Evolutionary conservation across 345 rosid genomes (phyloP), one percentile per base, ranked within the genome.

Genomic region (Eucalyptus pauciflora): DNA sequence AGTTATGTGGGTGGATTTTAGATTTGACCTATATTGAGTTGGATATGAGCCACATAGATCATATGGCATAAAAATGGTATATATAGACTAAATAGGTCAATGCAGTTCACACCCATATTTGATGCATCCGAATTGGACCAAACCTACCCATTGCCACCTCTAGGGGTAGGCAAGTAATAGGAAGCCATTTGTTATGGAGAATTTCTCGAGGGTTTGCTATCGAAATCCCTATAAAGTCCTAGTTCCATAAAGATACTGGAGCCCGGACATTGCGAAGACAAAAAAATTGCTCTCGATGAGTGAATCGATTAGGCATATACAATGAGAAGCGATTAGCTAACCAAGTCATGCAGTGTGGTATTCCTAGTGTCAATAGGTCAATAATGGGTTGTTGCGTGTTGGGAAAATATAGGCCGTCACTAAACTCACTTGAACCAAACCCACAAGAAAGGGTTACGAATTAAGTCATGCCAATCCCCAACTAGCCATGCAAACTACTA

Each of bases 111-210:
- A 11, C 3, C 41, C 29, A 76, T 6, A 22, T 20, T 76, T 37
- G 13, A 41, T 24, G 27, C 8, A 3, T 31, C 7, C 4, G 3
- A 37, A 33, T 11, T 0, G 0, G 7, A 18, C 25, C 2, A 17
- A 41, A 10, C 25, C 27, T 18, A 18, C 2, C 24, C 13, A 20
- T 33, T 33, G 43, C 43, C 80, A 33, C 7, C 43, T 33, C 24
- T 18, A 69, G 24, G 3, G 80, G 45, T 41, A 9, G 45, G 45
- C 13, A 18, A 76, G 14, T 7, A 71, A 76, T 37, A 27, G 2
- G 8, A 24, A 76, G 46, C 24, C 27, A 76, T 76, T 71, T 76
- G 46, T 76, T 20, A 13, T 3, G 46, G 27, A 76, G 15, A 37
- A 3, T 37, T 71, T 71, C 27, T 71, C 4, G 2, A 71, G 22